Percentiles rank a stretch among this genome's conserved stretches.
Evolutionary conservation across 169 alveolate species (phyloP).

Genomic region (Eimeria brunetti): DNA sequence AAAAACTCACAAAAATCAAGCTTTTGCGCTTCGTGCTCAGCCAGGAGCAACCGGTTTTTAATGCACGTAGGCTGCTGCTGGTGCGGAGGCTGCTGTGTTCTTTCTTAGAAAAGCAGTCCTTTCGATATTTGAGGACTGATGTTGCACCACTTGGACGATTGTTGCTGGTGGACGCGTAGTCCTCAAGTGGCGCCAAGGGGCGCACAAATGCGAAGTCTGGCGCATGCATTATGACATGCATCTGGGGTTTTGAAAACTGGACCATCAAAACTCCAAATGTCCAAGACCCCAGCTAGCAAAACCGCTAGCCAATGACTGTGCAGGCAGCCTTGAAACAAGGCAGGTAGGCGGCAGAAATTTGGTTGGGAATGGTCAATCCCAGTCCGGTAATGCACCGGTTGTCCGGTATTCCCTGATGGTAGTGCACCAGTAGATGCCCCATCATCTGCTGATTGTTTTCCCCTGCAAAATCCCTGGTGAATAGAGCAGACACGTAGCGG

Average conservation of each 20-base stretch:
- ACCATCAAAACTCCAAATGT: constrained; percentile 25
- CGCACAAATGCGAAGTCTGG: neutral
- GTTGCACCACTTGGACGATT: neutral
- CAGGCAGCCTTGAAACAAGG: constrained; percentile 52
- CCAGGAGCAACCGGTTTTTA: neutral
- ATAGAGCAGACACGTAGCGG: constrained; percentile 28
- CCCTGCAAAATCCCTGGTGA: constrained; percentile 54
- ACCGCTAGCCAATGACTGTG: constrained; percentile 43
- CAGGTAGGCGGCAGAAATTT: constrained; percentile 56
- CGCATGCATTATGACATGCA: constrained; percentile 5
- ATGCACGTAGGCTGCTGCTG: constrained; percentile 39
- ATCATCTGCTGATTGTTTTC: constrained; percentile 16
- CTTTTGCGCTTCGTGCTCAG: neutral
- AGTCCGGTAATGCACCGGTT: constrained; percentile 26
- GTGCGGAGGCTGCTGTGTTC: neutral
- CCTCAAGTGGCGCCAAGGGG: neutral
- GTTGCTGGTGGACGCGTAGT: constrained; percentile 31
- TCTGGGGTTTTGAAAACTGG: neutral
- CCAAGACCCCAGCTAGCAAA: constrained; percentile 55
- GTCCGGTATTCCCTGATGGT: constrained; percentile 60
- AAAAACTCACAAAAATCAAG: constrained; percentile 9
- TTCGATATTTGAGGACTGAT: neutral
- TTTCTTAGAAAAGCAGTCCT: constrained; percentile 5
- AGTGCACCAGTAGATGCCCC: constrained; percentile 42
- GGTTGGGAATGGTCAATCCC: constrained; percentile 58